A percentile compares a stretch with the other conserved stretches of the same genome.
Evolutionary conservation across 2,329 filamentous ascomycete species (phyloP).

Genomic region (Neonectria sp.): DNA sequence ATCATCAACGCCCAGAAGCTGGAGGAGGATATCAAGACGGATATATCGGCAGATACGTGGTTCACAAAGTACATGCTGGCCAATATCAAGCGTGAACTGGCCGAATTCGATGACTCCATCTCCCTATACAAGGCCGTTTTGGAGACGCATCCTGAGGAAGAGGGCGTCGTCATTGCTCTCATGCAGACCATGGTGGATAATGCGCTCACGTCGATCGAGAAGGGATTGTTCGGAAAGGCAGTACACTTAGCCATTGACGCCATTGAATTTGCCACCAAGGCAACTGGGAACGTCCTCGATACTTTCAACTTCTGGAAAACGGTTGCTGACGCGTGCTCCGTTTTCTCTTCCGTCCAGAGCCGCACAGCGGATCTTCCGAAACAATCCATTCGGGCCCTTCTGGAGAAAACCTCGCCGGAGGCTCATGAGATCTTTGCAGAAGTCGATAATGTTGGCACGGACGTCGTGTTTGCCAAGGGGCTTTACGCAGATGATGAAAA

Average conservation of each 20-base stretch:
- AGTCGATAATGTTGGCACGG: slow-evolving; percentile 74
- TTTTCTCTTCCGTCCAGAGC: slow-evolving; percentile 85
- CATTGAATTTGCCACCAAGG: slow-evolving; percentile 75
- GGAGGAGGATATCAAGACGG: slow-evolving; percentile 70
- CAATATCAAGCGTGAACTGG: slow-evolving; percentile 93
- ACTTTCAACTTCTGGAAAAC: slow-evolving; percentile 98
- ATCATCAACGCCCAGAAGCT: slow-evolving; percentile 88
- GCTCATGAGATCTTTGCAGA: slow-evolving; percentile 76
- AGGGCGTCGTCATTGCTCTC: slow-evolving; percentile 89
- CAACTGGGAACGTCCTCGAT: slow-evolving; percentile 73
- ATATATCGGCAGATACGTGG: slow-evolving; percentile 80
- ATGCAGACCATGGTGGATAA: slow-evolving; percentile 91
- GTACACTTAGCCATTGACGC: slow-evolving; percentile 78
- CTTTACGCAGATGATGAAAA: slow-evolving; percentile 64
- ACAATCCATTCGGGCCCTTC: slow-evolving; percentile 69
- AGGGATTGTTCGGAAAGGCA: slow-evolving; percentile 89
- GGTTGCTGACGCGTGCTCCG: slow-evolving; percentile 87
- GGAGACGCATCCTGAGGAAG: slow-evolving; percentile 77
- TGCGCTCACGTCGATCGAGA: slow-evolving; percentile 82
- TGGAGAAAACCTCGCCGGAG: slow-evolving; percentile 67
- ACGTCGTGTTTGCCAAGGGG: slow-evolving; percentile 61
- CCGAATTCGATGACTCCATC: slow-evolving; percentile 90
- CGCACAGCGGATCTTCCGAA: slow-evolving; percentile 75
- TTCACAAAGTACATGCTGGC: slow-evolving; percentile 98
- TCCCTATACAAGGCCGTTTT: slow-evolving; percentile 83